Conservation (phyloP, 345 rosid genomes). For the Arabidopsis suecica region DNA sequence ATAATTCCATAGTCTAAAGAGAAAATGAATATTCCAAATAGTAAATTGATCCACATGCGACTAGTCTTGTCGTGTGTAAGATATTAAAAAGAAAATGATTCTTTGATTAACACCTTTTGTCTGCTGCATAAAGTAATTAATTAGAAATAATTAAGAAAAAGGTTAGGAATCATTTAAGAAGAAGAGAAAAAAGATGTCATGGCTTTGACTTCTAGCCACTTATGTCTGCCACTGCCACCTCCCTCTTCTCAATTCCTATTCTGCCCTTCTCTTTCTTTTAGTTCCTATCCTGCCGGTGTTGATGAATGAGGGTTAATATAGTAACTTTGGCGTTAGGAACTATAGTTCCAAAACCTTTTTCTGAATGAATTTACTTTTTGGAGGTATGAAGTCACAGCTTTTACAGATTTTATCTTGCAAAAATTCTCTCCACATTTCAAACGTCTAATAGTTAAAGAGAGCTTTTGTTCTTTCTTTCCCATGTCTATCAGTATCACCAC, state of each 20-base stretch:
- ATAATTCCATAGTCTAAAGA: not conserved
- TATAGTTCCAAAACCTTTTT: conserved; percentile 15
- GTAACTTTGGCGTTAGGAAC: not conserved
- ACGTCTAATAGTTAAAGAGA: not conserved
- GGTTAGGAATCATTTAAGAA: not conserved
- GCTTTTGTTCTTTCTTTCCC: conserved; percentile 31
- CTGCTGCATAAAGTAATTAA: not conserved
- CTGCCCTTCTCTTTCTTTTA: not conserved
- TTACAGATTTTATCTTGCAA: conserved; percentile 45
- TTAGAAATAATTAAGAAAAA: not conserved
- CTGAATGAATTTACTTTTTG: conserved; percentile 2
- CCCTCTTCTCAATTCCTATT: not conserved
- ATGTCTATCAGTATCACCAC: conserved; percentile 33
- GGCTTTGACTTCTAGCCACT: conserved; percentile 31
- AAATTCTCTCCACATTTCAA: conserved; percentile 5
- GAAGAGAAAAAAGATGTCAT: conserved; percentile 15
- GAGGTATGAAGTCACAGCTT: conserved; percentile 47
- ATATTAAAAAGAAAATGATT: not conserved
- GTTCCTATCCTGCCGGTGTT: no score
- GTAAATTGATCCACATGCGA: conserved; percentile 19
- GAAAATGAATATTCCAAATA: conserved; percentile 27
- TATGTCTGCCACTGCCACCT: conserved; percentile 36
- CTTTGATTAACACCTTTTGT: not conserved
- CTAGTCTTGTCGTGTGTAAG: conserved; percentile 7
- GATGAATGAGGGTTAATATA: not conserved